Evolutionary conservation across 306 rosid genomes (phyloP).

Genomic region (Alnus glutinosa): DNA sequence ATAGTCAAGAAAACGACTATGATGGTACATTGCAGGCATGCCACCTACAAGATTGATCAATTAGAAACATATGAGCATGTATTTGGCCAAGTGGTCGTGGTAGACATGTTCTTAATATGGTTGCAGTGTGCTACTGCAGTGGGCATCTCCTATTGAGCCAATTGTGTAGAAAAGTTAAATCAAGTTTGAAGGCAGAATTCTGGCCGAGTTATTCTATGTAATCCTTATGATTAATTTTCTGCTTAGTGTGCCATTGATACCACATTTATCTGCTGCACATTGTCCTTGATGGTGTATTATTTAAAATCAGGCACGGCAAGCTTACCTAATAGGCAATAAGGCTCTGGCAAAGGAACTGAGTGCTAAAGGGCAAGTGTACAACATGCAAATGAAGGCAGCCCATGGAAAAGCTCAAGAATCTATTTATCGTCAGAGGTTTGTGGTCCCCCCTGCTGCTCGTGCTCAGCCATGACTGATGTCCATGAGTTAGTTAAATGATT

Average conservation of each 20-base stretch:
- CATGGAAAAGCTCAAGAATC: conserved; percentile 97
- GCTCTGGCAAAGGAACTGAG: conserved; percentile 93
- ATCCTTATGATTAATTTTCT: conserved; percentile 7
- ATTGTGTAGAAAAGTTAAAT: neutral
- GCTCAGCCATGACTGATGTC: conserved; percentile 9
- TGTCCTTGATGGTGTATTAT: conserved; percentile 28
- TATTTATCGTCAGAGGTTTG: conserved; percentile 93
- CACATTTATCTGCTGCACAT: conserved; percentile 16
- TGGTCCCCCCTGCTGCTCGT: conserved; percentile 33
- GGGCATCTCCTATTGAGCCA: neutral
- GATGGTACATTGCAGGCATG: conserved; percentile 23
- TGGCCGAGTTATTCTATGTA: neutral
- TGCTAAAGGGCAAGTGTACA: conserved; percentile 86
- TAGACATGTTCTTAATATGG: neutral
- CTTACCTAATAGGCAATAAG: conserved; percentile 85
- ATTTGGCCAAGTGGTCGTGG: conserved; percentile 4
- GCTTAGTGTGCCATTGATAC: conserved; percentile 12
- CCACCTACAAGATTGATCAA: conserved; percentile 10
- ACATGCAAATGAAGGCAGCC: conserved; percentile 92
- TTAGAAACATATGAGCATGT: neutral
- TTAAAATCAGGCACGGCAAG: conserved; percentile 86
- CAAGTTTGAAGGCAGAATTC: neutral
- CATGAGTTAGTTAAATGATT: neutral
- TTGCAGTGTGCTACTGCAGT: conserved; percentile 4
- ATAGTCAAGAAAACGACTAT: conserved; percentile 19